Evolutionary conservation across 2,329 filamentous ascomycete species (phyloP).

Genomic region (Aureobasidium sp.): DNA sequence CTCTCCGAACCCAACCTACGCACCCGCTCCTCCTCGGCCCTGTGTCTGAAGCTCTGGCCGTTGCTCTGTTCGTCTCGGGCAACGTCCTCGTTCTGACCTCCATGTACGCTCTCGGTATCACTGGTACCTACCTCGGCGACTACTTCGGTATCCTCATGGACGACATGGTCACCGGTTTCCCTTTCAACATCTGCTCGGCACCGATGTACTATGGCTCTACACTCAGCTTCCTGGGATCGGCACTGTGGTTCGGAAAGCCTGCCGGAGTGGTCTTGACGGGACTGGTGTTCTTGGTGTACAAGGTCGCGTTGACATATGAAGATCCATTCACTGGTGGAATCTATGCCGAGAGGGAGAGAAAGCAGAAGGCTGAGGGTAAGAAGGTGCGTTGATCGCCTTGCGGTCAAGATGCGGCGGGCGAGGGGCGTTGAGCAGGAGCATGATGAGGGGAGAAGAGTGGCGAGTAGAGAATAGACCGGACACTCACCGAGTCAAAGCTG

Average conservation of each 20-base stretch:
- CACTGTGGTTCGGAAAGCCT: conserved; percentile 76
- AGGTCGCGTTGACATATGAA: conserved; percentile 74
- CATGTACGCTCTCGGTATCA: conserved; percentile 87
- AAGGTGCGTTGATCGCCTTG: neutral
- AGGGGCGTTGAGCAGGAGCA: conserved; percentile 14
- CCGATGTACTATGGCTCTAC: conserved; percentile 98
- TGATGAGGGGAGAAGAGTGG: neutral
- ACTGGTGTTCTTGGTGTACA: conserved; percentile 69
- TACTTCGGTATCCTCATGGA: conserved; percentile 99
- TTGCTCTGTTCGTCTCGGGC: conserved; percentile 61
- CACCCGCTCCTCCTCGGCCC: conserved; percentile 62
- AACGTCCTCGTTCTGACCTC: conserved; percentile 81
- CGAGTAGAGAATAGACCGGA: neutral
- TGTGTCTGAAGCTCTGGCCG: conserved; percentile 54
- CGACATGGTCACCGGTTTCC: conserved; percentile 84
- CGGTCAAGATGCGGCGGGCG: neutral
- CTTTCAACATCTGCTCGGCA: conserved; percentile 81
- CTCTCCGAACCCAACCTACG: conserved; percentile 65
- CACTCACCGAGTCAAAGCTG: neutral
- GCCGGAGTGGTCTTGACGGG: conserved; percentile 71
- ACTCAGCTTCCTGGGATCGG: conserved; percentile 82
- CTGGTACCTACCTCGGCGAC: conserved; percentile 92
- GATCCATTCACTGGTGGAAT: conserved; percentile 92
- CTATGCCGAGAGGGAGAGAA: conserved; percentile 71
- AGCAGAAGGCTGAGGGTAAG: conserved; percentile 29